These are phyloP conservation scores for Chlorociboria aeruginascens DNA, from an alignment of 495 filamentous ascomycete species.

Conservation along the genomic window DNA sequence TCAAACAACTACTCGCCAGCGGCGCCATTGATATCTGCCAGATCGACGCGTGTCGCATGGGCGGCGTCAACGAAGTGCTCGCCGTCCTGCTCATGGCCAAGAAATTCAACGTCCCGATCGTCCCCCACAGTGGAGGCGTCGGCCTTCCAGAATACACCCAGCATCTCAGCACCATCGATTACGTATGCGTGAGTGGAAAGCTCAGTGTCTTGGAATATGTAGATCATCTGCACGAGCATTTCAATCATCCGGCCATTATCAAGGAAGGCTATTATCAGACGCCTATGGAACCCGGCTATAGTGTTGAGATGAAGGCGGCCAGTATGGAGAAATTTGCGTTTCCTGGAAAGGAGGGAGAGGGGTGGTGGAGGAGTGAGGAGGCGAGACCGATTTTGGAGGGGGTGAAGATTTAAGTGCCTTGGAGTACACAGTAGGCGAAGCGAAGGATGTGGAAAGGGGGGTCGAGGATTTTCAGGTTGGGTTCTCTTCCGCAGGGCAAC, in stretches of 20 bases:
- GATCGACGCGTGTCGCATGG: constrained; percentile 83
- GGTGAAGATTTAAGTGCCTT: constrained; percentile 28
- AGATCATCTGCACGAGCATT: constrained; percentile 90
- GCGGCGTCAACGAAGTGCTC: constrained; percentile 86
- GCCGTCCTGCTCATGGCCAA: constrained; percentile 84
- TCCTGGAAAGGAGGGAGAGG: constrained; percentile 56
- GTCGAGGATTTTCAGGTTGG: constrained; percentile 25
- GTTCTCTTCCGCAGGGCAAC: constrained; percentile 45
- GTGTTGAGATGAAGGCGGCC: constrained; percentile 82
- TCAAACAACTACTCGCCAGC: constrained; percentile 77
- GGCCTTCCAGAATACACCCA: constrained; percentile 91
- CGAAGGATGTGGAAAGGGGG: constrained; percentile 18
- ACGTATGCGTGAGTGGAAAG: constrained; percentile 77
- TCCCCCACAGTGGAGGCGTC: constrained; percentile 83
- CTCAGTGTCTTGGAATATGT: constrained; percentile 80
- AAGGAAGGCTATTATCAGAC: constrained; percentile 83
- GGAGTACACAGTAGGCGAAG: too few species aligned
- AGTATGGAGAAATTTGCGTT: constrained; percentile 72
- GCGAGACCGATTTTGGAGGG: constrained; percentile 54
- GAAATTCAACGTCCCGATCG: constrained; percentile 74
- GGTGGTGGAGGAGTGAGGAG: constrained; percentile 72
- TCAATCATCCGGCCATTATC: constrained; percentile 67
- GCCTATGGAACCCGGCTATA: constrained; percentile 71
- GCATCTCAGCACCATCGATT: constrained; percentile 88
- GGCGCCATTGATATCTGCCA: constrained; percentile 82